Percentiles rank a stretch among this genome's conserved stretches.
These are phyloP conservation scores for Erodium maritimum DNA, from an alignment of 345 rosid genomes.

Conservation along the genomic window DNA sequence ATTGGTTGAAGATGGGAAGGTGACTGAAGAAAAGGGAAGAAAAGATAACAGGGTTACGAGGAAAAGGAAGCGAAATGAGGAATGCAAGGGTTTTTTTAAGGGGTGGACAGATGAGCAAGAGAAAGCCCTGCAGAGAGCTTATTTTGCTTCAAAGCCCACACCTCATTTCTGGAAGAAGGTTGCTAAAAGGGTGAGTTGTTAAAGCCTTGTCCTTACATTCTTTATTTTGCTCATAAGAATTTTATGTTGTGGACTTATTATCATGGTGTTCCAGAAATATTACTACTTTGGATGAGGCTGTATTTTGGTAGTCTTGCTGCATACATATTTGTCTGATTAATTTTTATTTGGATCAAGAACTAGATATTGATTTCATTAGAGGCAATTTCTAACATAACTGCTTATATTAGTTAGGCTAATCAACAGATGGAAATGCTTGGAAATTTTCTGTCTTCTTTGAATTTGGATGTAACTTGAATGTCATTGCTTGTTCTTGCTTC, in stretches of 20 bases:
- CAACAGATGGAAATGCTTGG: no score
- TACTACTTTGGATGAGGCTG: neutral
- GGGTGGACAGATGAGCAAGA: conserved; percentile 66
- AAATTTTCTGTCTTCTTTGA: no score
- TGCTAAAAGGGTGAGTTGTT: conserved; percentile 11
- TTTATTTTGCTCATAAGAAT: neutral
- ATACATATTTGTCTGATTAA: neutral
- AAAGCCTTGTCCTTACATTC: no score
- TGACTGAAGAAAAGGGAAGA: conserved; percentile 3
- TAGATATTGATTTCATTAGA: no score
- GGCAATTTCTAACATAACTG: no score
- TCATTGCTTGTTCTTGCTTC: no score
- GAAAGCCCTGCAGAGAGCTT: conserved; percentile 62
- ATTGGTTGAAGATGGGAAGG: conserved; percentile 6
- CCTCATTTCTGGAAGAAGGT: conserved; percentile 24
- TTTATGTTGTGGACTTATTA: neutral
- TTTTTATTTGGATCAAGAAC: no score
- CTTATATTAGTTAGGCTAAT: no score
- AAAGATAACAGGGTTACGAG: neutral
- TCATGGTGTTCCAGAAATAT: neutral
- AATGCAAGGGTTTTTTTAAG: conserved; percentile 9
- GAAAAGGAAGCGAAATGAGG: conserved; percentile 16
- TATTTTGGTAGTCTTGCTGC: neutral
- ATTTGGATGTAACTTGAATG: no score
- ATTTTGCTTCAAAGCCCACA: conserved; percentile 35